Base-by-base conservation (phyloP, 2,329 filamentous ascomycete genomes). In the Diaporthe citriasiana region DNA sequence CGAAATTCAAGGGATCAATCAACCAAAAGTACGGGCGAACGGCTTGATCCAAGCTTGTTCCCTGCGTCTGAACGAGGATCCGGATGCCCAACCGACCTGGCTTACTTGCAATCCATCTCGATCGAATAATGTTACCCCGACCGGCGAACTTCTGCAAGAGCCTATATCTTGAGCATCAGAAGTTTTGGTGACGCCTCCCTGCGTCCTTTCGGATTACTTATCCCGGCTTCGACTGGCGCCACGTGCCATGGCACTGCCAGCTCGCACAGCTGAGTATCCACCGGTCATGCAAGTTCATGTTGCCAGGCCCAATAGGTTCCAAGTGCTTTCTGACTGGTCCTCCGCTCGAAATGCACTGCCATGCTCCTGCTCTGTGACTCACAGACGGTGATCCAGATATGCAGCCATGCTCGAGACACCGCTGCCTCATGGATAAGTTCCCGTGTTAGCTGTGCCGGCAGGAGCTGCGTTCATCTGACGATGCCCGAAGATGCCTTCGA, bases 401-500 rank as follows among this genome's bases (percentile, higher is more conserved):
- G 47, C 47, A 50, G 45, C n/a, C 10, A 50, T 81, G 76, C 63
- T 55, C 53, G 72, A 73, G 63, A 73, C 47, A 77, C 80, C 80
- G 79, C 78, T 78, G 77, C 77, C 80, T 72, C 73, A 72, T 51
- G 66, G 70, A 25, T 19, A 27, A 25, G 25, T 45, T 57, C 72
- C 63, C 30, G 38, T 68, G n/a, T 42, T 33, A 42, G 56, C 47
- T 42, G 56, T 70, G 50, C 69, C 68, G 74, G 40, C 50, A 42
- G 40, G 60, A 33, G 45, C 25, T 51, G 56, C 59, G 63, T 73
- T 86, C 81, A 90, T 79, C 87, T 85, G 74, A 87, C 82, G 59
- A 85, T 80, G 55, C 82, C 78, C 33, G 82, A 79, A 50, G 85
- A 82, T 76, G 90, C 88, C 75, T 87, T 86, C 73, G 90, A 87